Evolutionary conservation across 2,329 filamentous ascomycete genomes (phyloP), one percentile per base, ranked within the genome.

Genomic region (Talaromyces rugulosus): DNA sequence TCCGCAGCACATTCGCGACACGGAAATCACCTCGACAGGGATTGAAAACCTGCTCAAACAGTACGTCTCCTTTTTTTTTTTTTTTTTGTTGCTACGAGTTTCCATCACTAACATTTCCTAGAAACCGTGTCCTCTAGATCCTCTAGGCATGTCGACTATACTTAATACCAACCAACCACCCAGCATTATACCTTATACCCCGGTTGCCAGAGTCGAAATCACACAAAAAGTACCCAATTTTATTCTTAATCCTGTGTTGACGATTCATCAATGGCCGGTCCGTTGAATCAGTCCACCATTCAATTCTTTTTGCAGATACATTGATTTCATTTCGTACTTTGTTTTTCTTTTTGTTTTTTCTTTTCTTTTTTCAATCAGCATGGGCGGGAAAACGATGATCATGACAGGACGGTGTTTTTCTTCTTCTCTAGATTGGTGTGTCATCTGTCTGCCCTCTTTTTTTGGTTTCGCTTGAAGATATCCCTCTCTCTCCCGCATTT

Each of bases 1-100:
- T 58, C 86, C 96, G 65, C 87, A 92, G 71, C 90, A 95, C 82
- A 89, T 97, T 55, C 80, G 82, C 34, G 85, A 78, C 18, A 72
- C 77, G n/a, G 75, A 73, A 61, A 76, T 79, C 63, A 82, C 75
- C 59, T 77, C 83, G 8, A 75, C 82, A 52, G 85, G 80, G 61
- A 73, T 89, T 50, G 86, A 88, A 71, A 80, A 80, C 59, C 73
- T 84, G 40, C 75, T 89, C 69, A 82, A 83, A 74, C 77, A 79
- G 83, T 85, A 77, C 62, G 80, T 78, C 18, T 51, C 16, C 33
- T 53, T 30, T 36, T 18, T 18, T 36, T 18, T n/a, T 27, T 27
- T 47, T 36, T 18, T n/a, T 27, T 27, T 47, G 5, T 33, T 18
- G 23, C 8, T 56, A 9, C 9, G 3, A 23, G 27, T 8, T 50